Percentiles rank a stretch among this genome's conserved stretches.
phyloP scores from a whole-genome alignment of 768 basidiomycete genomes.

The Lactifluus volemus region DNA sequence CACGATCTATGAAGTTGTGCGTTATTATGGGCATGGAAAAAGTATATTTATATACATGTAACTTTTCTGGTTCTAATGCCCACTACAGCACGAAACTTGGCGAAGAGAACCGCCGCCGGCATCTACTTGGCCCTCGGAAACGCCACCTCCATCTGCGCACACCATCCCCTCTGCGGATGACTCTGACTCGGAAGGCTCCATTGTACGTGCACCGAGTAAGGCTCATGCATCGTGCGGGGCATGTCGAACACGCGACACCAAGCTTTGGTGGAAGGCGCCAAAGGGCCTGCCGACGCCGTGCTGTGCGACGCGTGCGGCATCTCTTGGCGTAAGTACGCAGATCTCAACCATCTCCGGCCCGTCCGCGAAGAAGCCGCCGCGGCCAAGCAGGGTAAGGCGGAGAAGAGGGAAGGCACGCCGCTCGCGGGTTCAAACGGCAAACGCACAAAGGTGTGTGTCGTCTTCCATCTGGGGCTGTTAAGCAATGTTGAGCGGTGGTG shows the following conservation, averaged over 20 bases:
- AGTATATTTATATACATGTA: conserved; percentile 32
- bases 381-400: conserved; percentile 27
- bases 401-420: conserved; percentile 57
- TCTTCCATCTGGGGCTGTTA: not conserved
- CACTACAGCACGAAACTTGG: conserved; percentile 49
- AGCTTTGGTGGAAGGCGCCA: conserved; percentile 87
- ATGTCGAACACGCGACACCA: conserved; percentile 73
- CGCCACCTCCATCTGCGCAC: not conserved
- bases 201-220: conserved; percentile 49
- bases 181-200: conserved; percentile 71
- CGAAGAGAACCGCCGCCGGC: conserved; percentile 44
- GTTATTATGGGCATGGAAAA: conserved; percentile 88
- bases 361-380: conserved; percentile 56
- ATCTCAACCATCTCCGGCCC: conserved; percentile 62
- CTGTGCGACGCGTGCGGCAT: conserved; percentile 82
- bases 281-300: conserved; percentile 68
- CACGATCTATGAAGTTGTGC: conserved; percentile 67
- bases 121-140: conserved; percentile 8
- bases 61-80: conserved; percentile 2
- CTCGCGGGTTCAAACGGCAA: conserved; percentile 46
- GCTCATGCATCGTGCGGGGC: conserved; percentile 63
- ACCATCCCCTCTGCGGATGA: not conserved
- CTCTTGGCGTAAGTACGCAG: conserved; percentile 91
- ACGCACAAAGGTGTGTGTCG: conserved; percentile 46
- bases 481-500: not conserved